A percentile compares a stretch with the other conserved stretches of the same genome.
phyloP scores from a whole-genome alignment of 1,284 basidiomycete species.

The Amylostereum areolatum region DNA sequence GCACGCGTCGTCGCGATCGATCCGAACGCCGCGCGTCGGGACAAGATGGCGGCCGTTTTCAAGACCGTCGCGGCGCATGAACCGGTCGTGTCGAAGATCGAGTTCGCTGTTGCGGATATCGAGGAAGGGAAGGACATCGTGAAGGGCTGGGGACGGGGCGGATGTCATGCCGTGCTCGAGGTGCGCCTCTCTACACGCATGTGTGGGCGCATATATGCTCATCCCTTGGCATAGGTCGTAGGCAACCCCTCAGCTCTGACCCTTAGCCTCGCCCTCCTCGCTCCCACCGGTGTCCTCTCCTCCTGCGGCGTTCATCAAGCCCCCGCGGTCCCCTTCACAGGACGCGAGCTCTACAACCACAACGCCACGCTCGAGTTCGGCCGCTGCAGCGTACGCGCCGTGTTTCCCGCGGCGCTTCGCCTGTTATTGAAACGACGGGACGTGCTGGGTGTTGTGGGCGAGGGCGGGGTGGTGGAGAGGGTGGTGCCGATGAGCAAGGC shows the following conservation, averaged over 20 bases:
- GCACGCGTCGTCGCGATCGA: slow-evolving; percentile 63
- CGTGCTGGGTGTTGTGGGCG: slow-evolving; percentile 59
- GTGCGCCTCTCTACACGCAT: slow-evolving; percentile 25
- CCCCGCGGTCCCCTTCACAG: slow-evolving; percentile 52
- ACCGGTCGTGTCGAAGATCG: slow-evolving; percentile 32
- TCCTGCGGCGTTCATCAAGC: slow-evolving; percentile 74
- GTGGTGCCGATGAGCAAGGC: slow-evolving; percentile 55
- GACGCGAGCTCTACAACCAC: slow-evolving; percentile 71
- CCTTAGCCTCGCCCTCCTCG: slow-evolving; percentile 72
- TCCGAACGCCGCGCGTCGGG: slow-evolving; percentile 45
- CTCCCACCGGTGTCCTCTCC: slow-evolving; percentile 75
- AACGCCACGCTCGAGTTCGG: slow-evolving; percentile 82
- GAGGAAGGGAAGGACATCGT: slow-evolving; percentile 46
- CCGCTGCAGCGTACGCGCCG: slow-evolving; percentile 77
- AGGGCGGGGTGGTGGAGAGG: slow-evolving; percentile 54
- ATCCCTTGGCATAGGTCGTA: slow-evolving; percentile 53
- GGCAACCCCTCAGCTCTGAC: slow-evolving; percentile 68
- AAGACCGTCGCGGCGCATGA: slow-evolving; percentile 37
- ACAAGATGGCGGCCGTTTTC: slow-evolving; percentile 53
- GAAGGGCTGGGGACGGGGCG: slow-evolving; percentile 40
- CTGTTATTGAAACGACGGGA: slow-evolving; percentile 66
- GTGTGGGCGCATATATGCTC: not conserved
- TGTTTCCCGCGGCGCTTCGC: slow-evolving; percentile 71
- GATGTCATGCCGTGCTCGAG: slow-evolving; percentile 64
- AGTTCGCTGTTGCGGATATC: slow-evolving; percentile 44